These are phyloP conservation scores for Aspergillus bertholletiae DNA, from an alignment of 495 filamentous ascomycete genomes.

Conservation along the genomic window DNA sequence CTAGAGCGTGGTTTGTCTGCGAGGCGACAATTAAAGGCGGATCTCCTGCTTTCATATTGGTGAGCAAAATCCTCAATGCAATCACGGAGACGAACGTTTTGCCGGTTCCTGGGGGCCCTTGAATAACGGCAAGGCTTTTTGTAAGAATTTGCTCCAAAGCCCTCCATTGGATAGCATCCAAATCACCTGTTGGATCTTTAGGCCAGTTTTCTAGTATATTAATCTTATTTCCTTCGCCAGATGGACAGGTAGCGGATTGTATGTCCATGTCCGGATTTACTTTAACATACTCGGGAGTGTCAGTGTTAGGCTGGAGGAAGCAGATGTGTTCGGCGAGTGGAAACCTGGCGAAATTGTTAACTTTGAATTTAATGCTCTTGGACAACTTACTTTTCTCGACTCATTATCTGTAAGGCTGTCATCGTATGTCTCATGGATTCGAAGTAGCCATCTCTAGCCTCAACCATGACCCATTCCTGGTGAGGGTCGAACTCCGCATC, in stretches of 20 bases:
- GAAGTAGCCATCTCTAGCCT: slow-evolving; percentile 66
- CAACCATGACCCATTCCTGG: slow-evolving; percentile 73
- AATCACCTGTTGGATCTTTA: slow-evolving; percentile 34
- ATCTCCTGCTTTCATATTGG: slow-evolving; percentile 54
- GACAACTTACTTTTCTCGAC: slow-evolving; percentile 49
- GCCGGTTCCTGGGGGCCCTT: slow-evolving; percentile 90
- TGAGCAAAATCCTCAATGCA: slow-evolving; percentile 65
- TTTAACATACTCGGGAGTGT: slow-evolving; percentile 47
- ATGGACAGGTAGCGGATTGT: slow-evolving; percentile 23
- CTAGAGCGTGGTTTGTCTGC: slow-evolving; percentile 91
- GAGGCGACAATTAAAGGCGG: slow-evolving; percentile 76
- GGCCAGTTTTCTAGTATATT: slow-evolving; percentile 53
- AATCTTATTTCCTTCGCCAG: slow-evolving; percentile 23
- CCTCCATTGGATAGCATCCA: slow-evolving; percentile 67
- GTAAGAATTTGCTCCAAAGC: slow-evolving; percentile 70
- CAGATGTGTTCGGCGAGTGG: slow-evolving; percentile 62
- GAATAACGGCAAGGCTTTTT: slow-evolving; percentile 71
- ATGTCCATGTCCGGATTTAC: slow-evolving; percentile 46
- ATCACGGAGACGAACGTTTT: slow-evolving; percentile 77
- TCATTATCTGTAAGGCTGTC: slow-evolving; percentile 69
- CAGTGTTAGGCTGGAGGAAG: slow-evolving; percentile 40
- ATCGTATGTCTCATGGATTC: slow-evolving; percentile 72
- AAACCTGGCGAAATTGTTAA: slow-evolving; percentile 41
- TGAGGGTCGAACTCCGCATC: slow-evolving; percentile 67
- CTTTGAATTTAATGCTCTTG: too few relatives aligned